Percentiles rank a stretch among this genome's conserved stretches.
Evolutionary conservation across 441 rosid species (phyloP).

Genomic region (Metrosideros polymorpha): DNA sequence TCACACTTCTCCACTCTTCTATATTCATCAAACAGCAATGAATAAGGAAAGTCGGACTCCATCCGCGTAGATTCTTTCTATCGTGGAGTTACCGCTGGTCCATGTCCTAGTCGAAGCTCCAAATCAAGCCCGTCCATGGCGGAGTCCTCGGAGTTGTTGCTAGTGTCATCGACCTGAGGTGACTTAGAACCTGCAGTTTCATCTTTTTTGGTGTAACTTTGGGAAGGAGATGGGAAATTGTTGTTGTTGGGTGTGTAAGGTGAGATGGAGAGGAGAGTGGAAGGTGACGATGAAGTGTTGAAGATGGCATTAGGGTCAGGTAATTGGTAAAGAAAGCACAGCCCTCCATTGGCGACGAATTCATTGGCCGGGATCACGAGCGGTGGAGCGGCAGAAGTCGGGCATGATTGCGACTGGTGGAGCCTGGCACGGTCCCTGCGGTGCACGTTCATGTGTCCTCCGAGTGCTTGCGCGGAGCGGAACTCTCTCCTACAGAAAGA

Average conservation of each 20-base stretch:
- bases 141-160: conserved; percentile 4
- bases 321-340: conserved; percentile 55
- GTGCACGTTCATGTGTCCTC: conserved; percentile 98
- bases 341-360: conserved; percentile 30
- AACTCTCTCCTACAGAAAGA: conserved; percentile 86
- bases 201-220: conserved; percentile 6
- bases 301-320: conserved; percentile 49
- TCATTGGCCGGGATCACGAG: conserved; percentile 38
- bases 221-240: conserved; percentile 8
- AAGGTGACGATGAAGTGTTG: conserved; percentile 15
- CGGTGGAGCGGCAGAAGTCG: conserved; percentile 19
- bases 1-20: not conserved
- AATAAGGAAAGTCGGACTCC: not conserved
- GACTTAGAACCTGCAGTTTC: not conserved
- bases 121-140: conserved; percentile 63
- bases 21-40: not conserved
- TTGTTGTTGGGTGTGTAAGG: conserved; percentile 18
- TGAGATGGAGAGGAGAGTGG: conserved; percentile 44
- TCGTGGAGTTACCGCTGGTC: conserved; percentile 20
- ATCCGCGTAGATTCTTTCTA: not conserved
- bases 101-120: conserved; percentile 85
- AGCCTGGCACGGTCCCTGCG: conserved; percentile 88
- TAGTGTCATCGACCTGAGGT: not conserved
- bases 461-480: conserved; percentile 93
- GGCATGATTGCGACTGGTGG: conserved; percentile 28